These are phyloP conservation scores for Leccinum rimulosum DNA, from an alignment of 768 basidiomycete genomes.

Conservation along the genomic window DNA sequence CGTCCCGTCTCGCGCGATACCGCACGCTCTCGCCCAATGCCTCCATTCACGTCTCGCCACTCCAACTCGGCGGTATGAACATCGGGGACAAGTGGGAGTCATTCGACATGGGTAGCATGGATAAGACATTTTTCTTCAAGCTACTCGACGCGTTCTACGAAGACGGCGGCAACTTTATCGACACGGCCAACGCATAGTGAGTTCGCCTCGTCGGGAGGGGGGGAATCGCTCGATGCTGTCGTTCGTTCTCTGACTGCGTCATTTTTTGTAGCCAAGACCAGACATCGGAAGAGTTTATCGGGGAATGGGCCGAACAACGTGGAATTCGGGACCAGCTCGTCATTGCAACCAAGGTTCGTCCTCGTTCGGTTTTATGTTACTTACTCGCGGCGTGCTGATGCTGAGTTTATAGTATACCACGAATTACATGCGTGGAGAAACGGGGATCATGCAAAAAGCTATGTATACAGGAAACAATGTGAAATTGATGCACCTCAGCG, in stretches of 20 bases:
- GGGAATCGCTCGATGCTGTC: background rate
- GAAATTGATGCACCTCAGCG: constrained; percentile 33
- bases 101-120: background rate
- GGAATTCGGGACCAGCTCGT: constrained; percentile 47
- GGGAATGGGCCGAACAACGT: constrained; percentile 48
- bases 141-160: background rate
- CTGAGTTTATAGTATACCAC: constrained; percentile 13
- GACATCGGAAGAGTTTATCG: constrained; percentile 50
- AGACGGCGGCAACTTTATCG: background rate
- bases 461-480: constrained; percentile 37
- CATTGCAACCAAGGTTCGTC: constrained; percentile 38
- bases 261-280: constrained; percentile 44
- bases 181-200: background rate
- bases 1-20: background rate
- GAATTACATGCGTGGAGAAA: constrained; percentile 14
- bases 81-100: background rate
- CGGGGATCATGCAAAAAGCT: constrained; percentile 17
- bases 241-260: background rate
- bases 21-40: background rate
- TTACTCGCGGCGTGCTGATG: constrained; percentile 10
- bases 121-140: background rate
- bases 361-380: background rate
- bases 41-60: background rate
- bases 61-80: background rate
- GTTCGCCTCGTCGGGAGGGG: background rate